These are phyloP conservation scores for Maudiozyma pseudohumilis DNA, from an alignment of 805 yeast species.

Conservation along the genomic window DNA sequence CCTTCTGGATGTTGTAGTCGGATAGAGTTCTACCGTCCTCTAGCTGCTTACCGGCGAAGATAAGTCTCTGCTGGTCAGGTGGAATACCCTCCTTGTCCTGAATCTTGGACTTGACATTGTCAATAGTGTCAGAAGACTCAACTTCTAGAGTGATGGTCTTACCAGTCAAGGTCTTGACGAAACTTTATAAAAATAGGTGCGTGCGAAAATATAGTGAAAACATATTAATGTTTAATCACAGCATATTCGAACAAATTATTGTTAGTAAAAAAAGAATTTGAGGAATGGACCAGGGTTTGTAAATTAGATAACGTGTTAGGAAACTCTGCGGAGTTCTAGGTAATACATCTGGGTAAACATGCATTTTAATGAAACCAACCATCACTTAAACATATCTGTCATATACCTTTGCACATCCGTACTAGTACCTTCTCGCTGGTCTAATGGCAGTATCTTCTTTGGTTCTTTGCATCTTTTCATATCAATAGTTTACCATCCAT, in stretches of 20 bases:
- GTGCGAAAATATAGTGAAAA: background rate
- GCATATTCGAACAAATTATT: conserved; percentile 1
- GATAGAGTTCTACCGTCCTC: conserved; percentile 65
- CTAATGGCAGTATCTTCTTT: too few species aligned
- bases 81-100: conserved; percentile 67
- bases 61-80: conserved; percentile 61
- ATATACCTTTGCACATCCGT: too few species aligned
- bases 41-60: conserved; percentile 62
- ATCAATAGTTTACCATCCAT: too few species aligned
- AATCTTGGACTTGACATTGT: conserved; percentile 88
- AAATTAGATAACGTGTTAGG: too few species aligned
- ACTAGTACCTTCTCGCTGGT: too few species aligned
- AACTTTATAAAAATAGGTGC: conserved; percentile 32
- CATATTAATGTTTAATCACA: background rate
- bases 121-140: conserved; percentile 95
- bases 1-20: conserved; percentile 64
- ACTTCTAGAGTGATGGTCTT: conserved; percentile 96
- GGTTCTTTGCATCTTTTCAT: too few species aligned
- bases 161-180: conserved; percentile 96
- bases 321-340: too few species aligned
- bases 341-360: too few species aligned
- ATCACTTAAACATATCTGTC: too few species aligned
- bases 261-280: background rate
- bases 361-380: too few species aligned
- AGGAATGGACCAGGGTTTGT: too few species aligned